These are phyloP conservation scores for Aspergillus tubingensis DNA, from an alignment of 2,329 filamentous ascomycete species.

Conservation along the genomic window DNA sequence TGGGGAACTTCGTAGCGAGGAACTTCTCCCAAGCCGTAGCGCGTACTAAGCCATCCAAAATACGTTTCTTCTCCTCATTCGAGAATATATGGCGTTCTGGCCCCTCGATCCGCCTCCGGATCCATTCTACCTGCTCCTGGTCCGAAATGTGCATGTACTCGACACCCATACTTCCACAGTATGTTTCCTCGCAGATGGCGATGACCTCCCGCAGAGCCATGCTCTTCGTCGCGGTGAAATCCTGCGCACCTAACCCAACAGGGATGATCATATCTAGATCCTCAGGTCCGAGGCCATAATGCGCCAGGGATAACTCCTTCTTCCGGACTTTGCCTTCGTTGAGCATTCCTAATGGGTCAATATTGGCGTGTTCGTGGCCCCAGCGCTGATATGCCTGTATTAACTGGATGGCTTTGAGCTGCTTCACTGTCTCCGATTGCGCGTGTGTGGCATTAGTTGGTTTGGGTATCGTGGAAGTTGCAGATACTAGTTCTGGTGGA, in stretches of 20 bases:
- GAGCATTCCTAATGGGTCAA: too few relatives aligned
- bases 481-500: slow-evolving; percentile 86
- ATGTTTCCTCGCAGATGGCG: slow-evolving; percentile 87
- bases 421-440: too few relatives aligned
- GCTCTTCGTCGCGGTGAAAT: slow-evolving; percentile 56
- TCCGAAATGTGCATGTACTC: slow-evolving; percentile 99
- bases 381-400: too few relatives aligned
- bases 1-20: slow-evolving; percentile 95
- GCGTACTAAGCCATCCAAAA: slow-evolving; percentile 97
- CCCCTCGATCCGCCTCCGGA: slow-evolving; percentile 91
- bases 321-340: too few relatives aligned
- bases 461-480: slow-evolving; percentile 54
- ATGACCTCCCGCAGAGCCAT: slow-evolving; percentile 97
- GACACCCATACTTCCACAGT: slow-evolving; percentile 92
- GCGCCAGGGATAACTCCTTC: too few relatives aligned
- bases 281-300: slow-evolving; percentile 76
- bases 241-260: slow-evolving; percentile 78
- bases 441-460: too few relatives aligned
- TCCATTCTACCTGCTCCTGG: slow-evolving; percentile 96
- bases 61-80: slow-evolving; percentile 95
- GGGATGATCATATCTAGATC: slow-evolving; percentile 66
- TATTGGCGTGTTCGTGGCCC: too few relatives aligned
- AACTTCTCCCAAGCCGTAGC: slow-evolving; percentile 93
- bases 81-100: slow-evolving; percentile 95
- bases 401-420: too few relatives aligned